Base-by-base conservation (phyloP, 768 basidiomycete species). In the Chalciporus pseudorubinellus region DNA sequence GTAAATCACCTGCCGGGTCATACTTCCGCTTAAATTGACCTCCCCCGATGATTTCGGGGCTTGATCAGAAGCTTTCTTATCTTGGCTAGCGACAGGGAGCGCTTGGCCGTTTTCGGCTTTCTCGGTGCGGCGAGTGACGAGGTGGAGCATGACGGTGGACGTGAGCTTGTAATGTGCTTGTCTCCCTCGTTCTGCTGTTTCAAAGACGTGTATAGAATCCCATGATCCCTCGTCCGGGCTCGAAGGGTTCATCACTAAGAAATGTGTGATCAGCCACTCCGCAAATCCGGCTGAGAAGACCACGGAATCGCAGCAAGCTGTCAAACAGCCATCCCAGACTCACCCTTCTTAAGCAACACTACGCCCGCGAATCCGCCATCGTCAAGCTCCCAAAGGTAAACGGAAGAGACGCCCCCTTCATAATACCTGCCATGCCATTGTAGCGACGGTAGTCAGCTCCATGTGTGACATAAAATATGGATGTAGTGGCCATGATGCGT, bases 121-220 rank as follows among this genome's bases (percentile, higher is more conserved):
- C 16, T 74, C 71, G 22, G 66, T 68, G 52, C 64, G 73, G 45
- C 73, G 77, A 28, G 84, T 87, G 45, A 87, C 75, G 24, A 99
- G 82, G 59, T 94, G 90, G 16, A 99, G 84, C 92, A 98, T 95
- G 48, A 98, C 82, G 2, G 97, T 98, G 39, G 92, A 95, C 2
- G 97, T 98, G 46, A 99, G 77, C 72, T 98, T 98, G 74, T 98
- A 99, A 62, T 92, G 92, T 4, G 95, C 94, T 59, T 89, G 85
- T 44, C 95, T 80, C 5, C 90, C 94, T 40, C 94, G 83, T 65
- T 97, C 94, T n/a, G 82, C 78, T 2, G 89, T 81, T 70, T 99
- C 97, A 59, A 99, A 98, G 46, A 98, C 95, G 65, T 99, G 97
- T 55, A 99, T 92, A 2, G 94, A 95, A 66, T 99, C 95, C 97